Percentiles rank a stretch among this genome's conserved stretches.
Evolutionary conservation across 345 rosid genomes (phyloP).

Genomic region (Eucalyptus tenuipes): DNA sequence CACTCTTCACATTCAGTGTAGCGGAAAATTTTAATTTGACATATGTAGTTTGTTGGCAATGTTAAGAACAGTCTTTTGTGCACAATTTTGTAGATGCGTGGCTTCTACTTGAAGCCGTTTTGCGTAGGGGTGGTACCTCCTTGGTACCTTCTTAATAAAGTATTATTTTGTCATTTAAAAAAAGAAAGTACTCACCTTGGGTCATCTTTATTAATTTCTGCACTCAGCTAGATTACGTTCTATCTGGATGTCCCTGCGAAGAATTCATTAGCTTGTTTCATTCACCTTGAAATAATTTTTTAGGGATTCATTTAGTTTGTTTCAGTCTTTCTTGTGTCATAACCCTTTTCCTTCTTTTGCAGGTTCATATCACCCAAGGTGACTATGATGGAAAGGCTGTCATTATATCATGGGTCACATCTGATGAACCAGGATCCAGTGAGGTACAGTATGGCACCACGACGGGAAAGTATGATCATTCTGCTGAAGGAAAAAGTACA

Average conservation of each 20-base stretch:
- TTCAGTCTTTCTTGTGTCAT: neutral
- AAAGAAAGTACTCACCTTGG: neutral
- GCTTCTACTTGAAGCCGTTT: neutral
- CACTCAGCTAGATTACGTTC: neutral
- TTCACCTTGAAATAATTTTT: neutral
- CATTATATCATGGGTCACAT: slow-evolving; percentile 78
- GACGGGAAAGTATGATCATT: slow-evolving; percentile 23
- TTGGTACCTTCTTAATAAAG: neutral
- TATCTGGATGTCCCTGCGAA: neutral
- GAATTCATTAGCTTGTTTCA: neutral
- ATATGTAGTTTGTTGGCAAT: neutral
- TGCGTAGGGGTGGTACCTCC: neutral
- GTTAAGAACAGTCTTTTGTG: neutral
- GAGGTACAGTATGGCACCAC: slow-evolving; percentile 40
- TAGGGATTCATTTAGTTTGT: neutral
- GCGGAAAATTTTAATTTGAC: neutral
- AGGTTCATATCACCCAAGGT: slow-evolving; percentile 91
- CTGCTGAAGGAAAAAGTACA: slow-evolving; percentile 41
- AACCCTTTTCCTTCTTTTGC: neutral
- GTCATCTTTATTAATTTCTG: neutral
- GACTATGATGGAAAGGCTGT: slow-evolving; percentile 82
- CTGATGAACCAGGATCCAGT: slow-evolving; percentile 51
- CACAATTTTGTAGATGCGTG: neutral
- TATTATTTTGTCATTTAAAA: neutral
- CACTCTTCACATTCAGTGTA: neutral